A percentile compares a stretch with the other conserved stretches of the same genome.
phyloP scores from a whole-genome alignment of 805 yeast genomes.

The Saccharomycopsis sp. region DNA sequence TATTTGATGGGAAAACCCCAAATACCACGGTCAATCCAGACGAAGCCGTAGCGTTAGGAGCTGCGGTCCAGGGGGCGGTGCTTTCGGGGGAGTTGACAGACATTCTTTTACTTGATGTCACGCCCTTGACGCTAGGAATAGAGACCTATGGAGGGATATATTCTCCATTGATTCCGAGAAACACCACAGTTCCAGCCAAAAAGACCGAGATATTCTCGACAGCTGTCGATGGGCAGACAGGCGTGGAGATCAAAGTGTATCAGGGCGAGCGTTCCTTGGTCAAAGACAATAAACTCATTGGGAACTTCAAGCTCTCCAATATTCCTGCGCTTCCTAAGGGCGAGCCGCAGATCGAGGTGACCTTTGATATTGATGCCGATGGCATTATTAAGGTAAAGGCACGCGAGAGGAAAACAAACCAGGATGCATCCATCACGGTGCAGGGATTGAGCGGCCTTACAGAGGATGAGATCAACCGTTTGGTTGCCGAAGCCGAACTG shows the following conservation, averaged over 20 bases:
- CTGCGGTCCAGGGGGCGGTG: slow-evolving; percentile 86
- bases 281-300: slow-evolving; percentile 69
- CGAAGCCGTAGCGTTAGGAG: slow-evolving; percentile 89
- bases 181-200: slow-evolving; percentile 70
- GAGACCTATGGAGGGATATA: slow-evolving; percentile 83
- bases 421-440: slow-evolving; percentile 68
- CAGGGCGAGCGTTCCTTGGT: slow-evolving; percentile 82
- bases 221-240: slow-evolving; percentile 80
- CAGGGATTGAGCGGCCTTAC: slow-evolving; percentile 65
- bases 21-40: slow-evolving; percentile 79
- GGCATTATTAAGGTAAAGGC: slow-evolving; percentile 81
- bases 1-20: slow-evolving; percentile 51
- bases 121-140: slow-evolving; percentile 77
- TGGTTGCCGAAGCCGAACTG: slow-evolving; percentile 60
- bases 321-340: slow-evolving; percentile 78
- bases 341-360: slow-evolving; percentile 69
- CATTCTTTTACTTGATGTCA: slow-evolving; percentile 71
- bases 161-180: slow-evolving; percentile 71
- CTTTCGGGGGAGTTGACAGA: slow-evolving; percentile 77
- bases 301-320: slow-evolving; percentile 63
- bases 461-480: slow-evolving; percentile 57
- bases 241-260: slow-evolving; percentile 69
- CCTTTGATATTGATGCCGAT: slow-evolving; percentile 77
- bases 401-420: slow-evolving; percentile 69
- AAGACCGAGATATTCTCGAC: slow-evolving; percentile 72